A percentile compares a stretch with the other conserved stretches of the same genome.
phyloP scores from a whole-genome alignment of 352 stramenopile genomes.

The Phytopythium sindhum region DNA sequence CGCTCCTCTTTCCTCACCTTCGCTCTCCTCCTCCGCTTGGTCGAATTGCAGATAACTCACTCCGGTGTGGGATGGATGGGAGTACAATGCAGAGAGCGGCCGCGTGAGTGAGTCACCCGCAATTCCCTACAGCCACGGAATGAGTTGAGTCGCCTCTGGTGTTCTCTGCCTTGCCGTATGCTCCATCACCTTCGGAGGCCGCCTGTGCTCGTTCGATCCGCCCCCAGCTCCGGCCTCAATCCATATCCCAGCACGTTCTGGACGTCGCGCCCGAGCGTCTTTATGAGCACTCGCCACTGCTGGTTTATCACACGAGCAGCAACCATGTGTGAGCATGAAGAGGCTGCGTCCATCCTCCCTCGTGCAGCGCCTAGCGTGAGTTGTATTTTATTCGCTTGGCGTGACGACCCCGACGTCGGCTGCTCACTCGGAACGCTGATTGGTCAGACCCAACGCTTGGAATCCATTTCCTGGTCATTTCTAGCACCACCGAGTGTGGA shows the following conservation, averaged over 20 bases:
- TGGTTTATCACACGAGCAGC: background rate
- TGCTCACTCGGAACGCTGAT: background rate
- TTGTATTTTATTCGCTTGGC: background rate
- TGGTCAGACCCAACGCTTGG: background rate
- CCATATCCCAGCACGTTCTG: background rate
- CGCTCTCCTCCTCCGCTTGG: background rate
- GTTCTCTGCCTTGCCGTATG: too few species aligned
- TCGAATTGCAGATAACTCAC: background rate
- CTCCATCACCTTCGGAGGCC: too few species aligned
- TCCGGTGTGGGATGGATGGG: too few species aligned
- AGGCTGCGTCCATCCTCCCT: too few species aligned
- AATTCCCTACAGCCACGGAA: background rate
- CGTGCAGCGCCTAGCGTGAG: background rate
- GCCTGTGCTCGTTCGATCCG: too few species aligned
- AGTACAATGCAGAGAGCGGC: too few species aligned
- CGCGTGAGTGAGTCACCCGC: background rate
- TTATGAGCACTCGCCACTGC: background rate
- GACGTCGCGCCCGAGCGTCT: background rate
- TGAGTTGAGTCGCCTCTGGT: background rate
- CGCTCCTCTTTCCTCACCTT: background rate
- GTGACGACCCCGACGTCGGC: background rate
- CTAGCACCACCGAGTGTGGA: background rate
- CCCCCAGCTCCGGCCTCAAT: background rate
- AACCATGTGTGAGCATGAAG: background rate
- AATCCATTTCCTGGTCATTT: too few species aligned